Conservation (phyloP, 73 alveolate genomes). For the Symbiodinium natans region DNA sequence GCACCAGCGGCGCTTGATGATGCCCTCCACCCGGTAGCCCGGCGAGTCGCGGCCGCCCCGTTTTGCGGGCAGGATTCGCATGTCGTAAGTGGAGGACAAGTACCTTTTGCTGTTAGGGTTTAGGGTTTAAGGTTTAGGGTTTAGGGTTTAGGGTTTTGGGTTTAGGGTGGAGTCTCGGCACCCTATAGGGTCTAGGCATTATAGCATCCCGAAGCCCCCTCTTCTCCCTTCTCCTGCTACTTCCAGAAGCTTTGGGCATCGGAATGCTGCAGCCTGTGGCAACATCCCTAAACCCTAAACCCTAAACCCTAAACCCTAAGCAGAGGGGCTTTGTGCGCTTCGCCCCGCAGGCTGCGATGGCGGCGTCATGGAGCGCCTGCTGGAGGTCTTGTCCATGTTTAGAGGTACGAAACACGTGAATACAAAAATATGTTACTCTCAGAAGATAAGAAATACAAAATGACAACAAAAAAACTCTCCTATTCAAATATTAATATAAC, state of each 20-base stretch:
- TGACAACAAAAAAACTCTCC: too few relatives aligned
- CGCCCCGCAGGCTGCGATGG: slow-evolving; percentile 55
- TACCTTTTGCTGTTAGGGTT: neutral
- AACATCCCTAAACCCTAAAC: too few relatives aligned
- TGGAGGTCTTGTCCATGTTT: too few relatives aligned
- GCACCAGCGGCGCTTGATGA: slow-evolving; percentile 68
- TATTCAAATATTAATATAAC: too few relatives aligned
- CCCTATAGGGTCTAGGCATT: too few relatives aligned
- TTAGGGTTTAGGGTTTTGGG: neutral
- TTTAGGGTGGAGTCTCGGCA: neutral
- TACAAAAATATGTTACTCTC: too few relatives aligned
- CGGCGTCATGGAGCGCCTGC: slow-evolving; percentile 59
- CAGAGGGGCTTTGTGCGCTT: slow-evolving; percentile 62
- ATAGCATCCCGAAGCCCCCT: too few relatives aligned
- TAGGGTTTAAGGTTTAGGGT: neutral
- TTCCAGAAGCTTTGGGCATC: too few relatives aligned
- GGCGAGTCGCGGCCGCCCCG: slow-evolving; percentile 46
- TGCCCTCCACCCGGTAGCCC: slow-evolving; percentile 52
- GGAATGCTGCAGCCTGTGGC: too few relatives aligned
- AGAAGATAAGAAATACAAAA: too few relatives aligned
- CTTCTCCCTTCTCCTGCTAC: too few relatives aligned
- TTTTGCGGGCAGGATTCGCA: slow-evolving; percentile 85
- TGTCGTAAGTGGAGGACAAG: slow-evolving; percentile 60
- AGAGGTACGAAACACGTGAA: too few relatives aligned
- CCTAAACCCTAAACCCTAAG: neutral